A percentile compares a stretch with the other conserved stretches of the same genome.
Evolutionary conservation across 2,329 filamentous ascomycete genomes (phyloP).

Genomic region (Phaeosphaeria sp.): DNA sequence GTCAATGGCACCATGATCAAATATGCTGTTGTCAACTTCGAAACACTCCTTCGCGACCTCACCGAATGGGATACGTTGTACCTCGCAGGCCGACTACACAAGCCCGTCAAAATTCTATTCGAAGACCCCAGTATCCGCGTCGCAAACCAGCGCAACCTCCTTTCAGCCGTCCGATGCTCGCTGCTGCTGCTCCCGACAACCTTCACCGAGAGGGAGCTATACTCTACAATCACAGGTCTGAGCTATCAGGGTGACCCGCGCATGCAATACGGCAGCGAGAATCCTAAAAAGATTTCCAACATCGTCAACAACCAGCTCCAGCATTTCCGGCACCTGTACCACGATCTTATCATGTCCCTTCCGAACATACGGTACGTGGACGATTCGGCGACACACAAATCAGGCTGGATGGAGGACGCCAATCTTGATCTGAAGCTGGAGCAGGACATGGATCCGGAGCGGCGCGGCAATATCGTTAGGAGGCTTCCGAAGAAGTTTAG

Average conservation of each 20-base stretch:
- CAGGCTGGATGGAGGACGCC: constrained; percentile 68
- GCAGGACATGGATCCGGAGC: constrained; percentile 92
- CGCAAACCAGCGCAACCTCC: constrained; percentile 93
- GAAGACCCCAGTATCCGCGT: constrained; percentile 92
- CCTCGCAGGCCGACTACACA: constrained; percentile 93
- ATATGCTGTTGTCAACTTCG: constrained; percentile 94
- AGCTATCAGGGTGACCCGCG: constrained; percentile 97
- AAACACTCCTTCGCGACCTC: constrained; percentile 85
- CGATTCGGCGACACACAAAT: constrained; percentile 59
- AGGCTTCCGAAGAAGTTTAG: constrained; percentile 87
- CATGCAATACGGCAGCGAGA: constrained; percentile 89
- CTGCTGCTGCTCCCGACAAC: constrained; percentile 81
- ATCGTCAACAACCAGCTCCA: constrained; percentile 91
- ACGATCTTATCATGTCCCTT: constrained; percentile 84
- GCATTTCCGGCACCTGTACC: constrained; percentile 91
- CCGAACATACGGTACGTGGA: constrained; percentile 86
- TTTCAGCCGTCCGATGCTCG: constrained; percentile 88
- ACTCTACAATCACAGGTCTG: constrained; percentile 88
- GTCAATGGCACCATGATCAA: constrained; percentile 97
- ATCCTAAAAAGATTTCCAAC: constrained; percentile 90
- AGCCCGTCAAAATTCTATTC: constrained; percentile 95
- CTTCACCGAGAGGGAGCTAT: constrained; percentile 88
- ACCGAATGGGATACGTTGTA: constrained; percentile 94
- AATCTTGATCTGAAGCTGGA: constrained; percentile 68
- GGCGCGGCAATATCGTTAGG: constrained; percentile 94